phyloP scores from a whole-genome alignment of 306 rosid genomes.

The Lathyrus aphaca region DNA sequence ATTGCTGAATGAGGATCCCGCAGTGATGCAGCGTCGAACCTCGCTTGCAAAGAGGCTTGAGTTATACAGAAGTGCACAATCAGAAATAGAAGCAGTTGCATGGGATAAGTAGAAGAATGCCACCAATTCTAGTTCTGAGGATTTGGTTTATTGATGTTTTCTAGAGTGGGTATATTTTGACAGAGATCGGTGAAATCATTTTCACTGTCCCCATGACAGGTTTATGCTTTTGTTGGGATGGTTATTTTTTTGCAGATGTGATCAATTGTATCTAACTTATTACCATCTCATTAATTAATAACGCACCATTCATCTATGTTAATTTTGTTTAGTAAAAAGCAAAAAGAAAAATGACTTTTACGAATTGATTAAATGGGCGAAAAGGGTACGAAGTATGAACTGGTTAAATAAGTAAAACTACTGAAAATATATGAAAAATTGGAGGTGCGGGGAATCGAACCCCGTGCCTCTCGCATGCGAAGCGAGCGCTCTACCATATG shows the following conservation, averaged over 20 bases:
- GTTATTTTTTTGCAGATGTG: slow-evolving; percentile 17
- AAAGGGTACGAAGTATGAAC: background rate
- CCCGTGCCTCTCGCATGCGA: slow-evolving; percentile 96
- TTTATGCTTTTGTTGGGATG: background rate
- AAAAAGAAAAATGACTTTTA: too few relatives aligned
- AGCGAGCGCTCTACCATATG: slow-evolving; percentile 89
- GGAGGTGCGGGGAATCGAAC: slow-evolving; percentile 99
- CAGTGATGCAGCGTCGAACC: slow-evolving; percentile 79
- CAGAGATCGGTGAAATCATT: slow-evolving; percentile 19
- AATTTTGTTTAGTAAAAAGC: background rate
- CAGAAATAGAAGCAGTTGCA: slow-evolving; percentile 90
- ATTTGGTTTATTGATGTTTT: background rate
- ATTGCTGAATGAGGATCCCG: slow-evolving; percentile 92
- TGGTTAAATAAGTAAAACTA: background rate
- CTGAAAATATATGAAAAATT: background rate
- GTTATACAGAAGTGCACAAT: slow-evolving; percentile 87
- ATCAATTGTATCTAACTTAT: slow-evolving; percentile 28
- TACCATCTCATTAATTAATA: slow-evolving; percentile 14
- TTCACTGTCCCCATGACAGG: background rate
- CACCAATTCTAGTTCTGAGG: background rate
- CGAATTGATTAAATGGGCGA: background rate
- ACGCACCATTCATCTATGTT: slow-evolving; percentile 5
- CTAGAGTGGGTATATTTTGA: background rate
- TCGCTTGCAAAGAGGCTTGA: slow-evolving; percentile 84
- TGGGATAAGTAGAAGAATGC: slow-evolving; percentile 77